Conservation (phyloP, 1,284 basidiomycete genomes). For the Xerocomus nothofagi region DNA sequence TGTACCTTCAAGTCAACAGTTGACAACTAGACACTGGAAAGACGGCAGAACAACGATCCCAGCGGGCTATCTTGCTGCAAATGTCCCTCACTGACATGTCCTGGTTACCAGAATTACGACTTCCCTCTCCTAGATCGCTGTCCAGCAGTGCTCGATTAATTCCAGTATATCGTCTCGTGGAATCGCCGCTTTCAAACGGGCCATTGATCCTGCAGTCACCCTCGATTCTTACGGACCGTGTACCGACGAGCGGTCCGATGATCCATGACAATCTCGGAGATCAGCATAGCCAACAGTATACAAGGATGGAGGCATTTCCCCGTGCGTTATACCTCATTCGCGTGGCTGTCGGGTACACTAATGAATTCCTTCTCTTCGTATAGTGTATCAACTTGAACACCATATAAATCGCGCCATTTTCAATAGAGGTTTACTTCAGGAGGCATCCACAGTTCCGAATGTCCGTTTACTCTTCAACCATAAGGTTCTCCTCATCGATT, state of each 20-base stretch:
- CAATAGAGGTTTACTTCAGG: conserved; percentile 81
- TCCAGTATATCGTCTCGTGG: conserved; percentile 94
- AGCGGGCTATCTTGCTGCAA: no score
- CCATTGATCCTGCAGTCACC: conserved; percentile 76
- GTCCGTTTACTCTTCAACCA: conserved; percentile 78
- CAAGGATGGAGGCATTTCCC: conserved; percentile 58
- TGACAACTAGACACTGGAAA: no score
- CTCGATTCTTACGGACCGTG: conserved; percentile 78
- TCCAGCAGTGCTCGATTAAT: conserved; percentile 89
- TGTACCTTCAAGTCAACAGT: no score
- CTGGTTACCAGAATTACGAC: conserved; percentile 59
- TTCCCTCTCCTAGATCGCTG: conserved; percentile 63
- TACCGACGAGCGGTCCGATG: conserved; percentile 96
- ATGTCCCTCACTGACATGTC: no score
- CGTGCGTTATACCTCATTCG: conserved; percentile 20
- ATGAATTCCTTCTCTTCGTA: conserved; percentile 24
- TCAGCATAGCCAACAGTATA: conserved; percentile 83
- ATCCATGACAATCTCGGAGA: conserved; percentile 79
- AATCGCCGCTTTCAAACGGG: conserved; percentile 81
- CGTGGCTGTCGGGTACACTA: conserved; percentile 25
- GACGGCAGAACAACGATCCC: no score
- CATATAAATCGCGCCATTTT: conserved; percentile 85
- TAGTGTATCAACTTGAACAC: conserved; percentile 96
- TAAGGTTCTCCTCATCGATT: conserved; percentile 73
- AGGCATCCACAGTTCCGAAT: conserved; percentile 61